Conservation (phyloP, 192 early-diverging fungal genomes). For the Rhizoclosmatium sp. region DNA sequence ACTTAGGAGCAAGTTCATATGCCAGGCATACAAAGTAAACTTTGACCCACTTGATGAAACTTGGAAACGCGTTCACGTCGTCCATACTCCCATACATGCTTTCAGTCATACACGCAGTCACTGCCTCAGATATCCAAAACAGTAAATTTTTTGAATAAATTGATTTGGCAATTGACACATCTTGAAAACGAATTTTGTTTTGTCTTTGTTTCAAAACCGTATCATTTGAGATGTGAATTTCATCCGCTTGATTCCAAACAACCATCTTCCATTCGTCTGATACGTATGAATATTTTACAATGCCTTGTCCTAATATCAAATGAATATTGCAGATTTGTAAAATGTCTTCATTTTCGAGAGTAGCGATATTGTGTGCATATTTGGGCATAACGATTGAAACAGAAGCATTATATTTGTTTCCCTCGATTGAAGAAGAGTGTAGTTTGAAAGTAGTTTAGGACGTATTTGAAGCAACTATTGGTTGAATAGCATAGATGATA, state of each 20-base stretch:
- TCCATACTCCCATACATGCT: too few relatives aligned
- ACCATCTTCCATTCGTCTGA: slow-evolving; percentile 31
- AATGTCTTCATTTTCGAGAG: neutral
- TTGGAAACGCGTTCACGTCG: too few relatives aligned
- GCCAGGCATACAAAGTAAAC: neutral
- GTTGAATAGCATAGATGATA: neutral
- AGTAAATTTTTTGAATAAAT: too few relatives aligned
- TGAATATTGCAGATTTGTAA: neutral
- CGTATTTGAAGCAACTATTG: neutral
- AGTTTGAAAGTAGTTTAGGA: too few relatives aligned
- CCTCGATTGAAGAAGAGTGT: too few relatives aligned
- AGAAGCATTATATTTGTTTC: neutral
- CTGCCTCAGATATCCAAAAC: too few relatives aligned
- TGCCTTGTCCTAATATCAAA: neutral
- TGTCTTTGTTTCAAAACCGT: neutral
- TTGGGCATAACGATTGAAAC: neutral
- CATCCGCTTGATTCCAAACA: neutral
- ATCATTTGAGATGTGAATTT: neutral
- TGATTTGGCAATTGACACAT: too few relatives aligned
- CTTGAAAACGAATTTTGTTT: too few relatives aligned
- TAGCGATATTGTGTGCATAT: neutral
- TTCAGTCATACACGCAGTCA: too few relatives aligned
- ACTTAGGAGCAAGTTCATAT: neutral
- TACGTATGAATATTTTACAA: slow-evolving; percentile 10
- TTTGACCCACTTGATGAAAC: neutral